Percentiles rank a stretch among this genome's conserved stretches.
Conservation (phyloP, 768 basidiomycete species). For the Exidia glandulosa region DNA sequence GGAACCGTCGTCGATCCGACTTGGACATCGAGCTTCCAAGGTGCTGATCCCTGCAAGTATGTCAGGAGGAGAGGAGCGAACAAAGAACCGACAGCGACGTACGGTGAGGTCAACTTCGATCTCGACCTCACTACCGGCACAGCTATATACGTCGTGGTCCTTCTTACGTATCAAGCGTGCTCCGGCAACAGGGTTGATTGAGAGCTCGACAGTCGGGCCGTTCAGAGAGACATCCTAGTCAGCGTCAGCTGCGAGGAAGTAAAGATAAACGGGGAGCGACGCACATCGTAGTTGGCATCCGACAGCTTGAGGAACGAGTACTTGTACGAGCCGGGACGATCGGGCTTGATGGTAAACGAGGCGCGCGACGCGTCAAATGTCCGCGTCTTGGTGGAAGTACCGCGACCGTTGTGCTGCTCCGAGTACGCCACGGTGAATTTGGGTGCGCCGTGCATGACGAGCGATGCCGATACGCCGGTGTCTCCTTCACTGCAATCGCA, state of each 20-base stretch:
- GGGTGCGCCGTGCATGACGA: constrained; percentile 78
- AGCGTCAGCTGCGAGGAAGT: no score
- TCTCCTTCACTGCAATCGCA: constrained; percentile 59
- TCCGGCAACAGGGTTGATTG: constrained; percentile 80
- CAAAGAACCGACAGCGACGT: constrained; percentile 32
- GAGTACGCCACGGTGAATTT: constrained; percentile 81
- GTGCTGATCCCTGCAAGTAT: constrained; percentile 61
- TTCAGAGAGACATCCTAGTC: constrained; percentile 59
- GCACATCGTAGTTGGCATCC: constrained; percentile 81
- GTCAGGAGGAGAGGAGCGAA: neutral
- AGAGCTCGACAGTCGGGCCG: constrained; percentile 72
- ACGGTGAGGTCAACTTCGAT: constrained; percentile 75
- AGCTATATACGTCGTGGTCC: constrained; percentile 48
- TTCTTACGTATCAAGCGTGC: constrained; percentile 55
- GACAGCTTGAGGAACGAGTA: constrained; percentile 73
- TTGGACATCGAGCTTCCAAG: constrained; percentile 81
- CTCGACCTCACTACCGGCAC: constrained; percentile 63
- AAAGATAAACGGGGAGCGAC: no score
- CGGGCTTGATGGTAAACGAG: constrained; percentile 75
- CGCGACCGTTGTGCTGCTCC: constrained; percentile 55
- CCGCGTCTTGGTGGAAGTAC: constrained; percentile 32
- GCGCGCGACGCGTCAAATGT: constrained; percentile 61
- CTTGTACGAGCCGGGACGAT: constrained; percentile 78
- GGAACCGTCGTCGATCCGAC: constrained; percentile 50
- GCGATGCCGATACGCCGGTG: constrained; percentile 78